phyloP scores from a whole-genome alignment of 1,139 yeast genomes.

The Kluyveromyces sp. region DNA sequence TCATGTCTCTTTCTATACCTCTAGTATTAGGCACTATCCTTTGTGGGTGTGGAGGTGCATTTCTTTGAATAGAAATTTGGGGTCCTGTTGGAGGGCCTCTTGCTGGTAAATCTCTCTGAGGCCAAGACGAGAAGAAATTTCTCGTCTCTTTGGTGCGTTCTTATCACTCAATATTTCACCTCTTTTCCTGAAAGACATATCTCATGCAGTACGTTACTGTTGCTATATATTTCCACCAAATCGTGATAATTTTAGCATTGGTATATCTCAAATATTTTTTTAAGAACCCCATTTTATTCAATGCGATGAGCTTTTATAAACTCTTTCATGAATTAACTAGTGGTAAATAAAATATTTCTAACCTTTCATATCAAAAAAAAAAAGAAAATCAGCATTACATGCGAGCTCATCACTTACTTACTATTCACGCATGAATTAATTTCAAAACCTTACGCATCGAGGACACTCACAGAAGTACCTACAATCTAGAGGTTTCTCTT shows the following conservation, averaged over 20 bases:
- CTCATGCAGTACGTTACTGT: not conserved
- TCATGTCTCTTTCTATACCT: not conserved
- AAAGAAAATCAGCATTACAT: not conserved
- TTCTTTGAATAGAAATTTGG: conserved; percentile 3
- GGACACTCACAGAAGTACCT: too few species aligned
- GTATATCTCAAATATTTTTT: too few species aligned
- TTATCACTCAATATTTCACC: conserved; percentile 40
- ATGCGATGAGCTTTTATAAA: not conserved
- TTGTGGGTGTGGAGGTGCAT: not conserved
- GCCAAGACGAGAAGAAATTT: conserved; percentile 10
- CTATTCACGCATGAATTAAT: too few species aligned
- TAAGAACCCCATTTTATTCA: too few species aligned
- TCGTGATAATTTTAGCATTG: too few species aligned
- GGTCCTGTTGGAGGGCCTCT: conserved; percentile 5
- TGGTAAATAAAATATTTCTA: not conserved
- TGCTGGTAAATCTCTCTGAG: conserved; percentile 3
- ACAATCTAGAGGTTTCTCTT: too few species aligned
- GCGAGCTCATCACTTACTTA: too few species aligned
- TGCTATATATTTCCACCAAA: too few species aligned
- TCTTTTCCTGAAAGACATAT: conserved; percentile 66
- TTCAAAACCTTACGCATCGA: too few species aligned
- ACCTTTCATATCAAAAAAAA: not conserved
- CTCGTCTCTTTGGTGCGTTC: conserved; percentile 14
- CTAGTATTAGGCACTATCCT: not conserved
- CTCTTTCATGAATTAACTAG: too few species aligned